Evolutionary conservation across 2,329 filamentous ascomycete genomes (phyloP), one percentile per base, ranked within the genome.

Genomic region (Fusarium falciforme): DNA sequence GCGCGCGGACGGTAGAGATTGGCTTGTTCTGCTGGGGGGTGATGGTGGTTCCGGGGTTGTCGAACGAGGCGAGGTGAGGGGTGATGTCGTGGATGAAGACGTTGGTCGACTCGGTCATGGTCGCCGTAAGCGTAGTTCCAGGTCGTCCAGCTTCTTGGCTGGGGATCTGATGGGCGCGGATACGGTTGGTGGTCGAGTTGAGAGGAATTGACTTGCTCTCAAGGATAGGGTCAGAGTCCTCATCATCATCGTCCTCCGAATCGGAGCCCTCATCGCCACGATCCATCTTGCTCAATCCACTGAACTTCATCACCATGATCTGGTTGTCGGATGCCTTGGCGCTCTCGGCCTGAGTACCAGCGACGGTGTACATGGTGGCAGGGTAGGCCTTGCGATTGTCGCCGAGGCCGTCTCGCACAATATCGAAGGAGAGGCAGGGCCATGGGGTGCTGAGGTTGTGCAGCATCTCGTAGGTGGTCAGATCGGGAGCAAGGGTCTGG

Each of bases 391-490:
- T 97, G 80, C 96, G 93, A 83, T 94, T 92, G 81, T 98, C 93
- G 76, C 96, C 96, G 20, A 99, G 89, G 61, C 88, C 88, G 84
- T 99, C 96, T 78, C 89, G 92, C 72, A 99, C 84, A 69, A 99
- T 93, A 82, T 98, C 96, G 84, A 98, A 98, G 2, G 96, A 98
- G 17, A 99, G 89, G 82, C 96, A 99, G 4, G 96, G 96, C 96
- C 96, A 99, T 1, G 95, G 95, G 9, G 95, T 95, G 83, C 93
- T 96, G 73, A 99, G 89, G 71, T 91, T 94, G 87, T 99, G 96
- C 68, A 99, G 91, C 95, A 99, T 97, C 82, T 98, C 93, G 86
- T 99, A 99, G 7, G 96, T 96, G n/a, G 93, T 94, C 68, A 94
- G 88, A 84, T 99, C 96, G 16, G 96, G 96, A 5, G 95, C 91